Evolutionary conservation across 371 early-diverging fungal species (phyloP), one percentile per base, ranked within the genome.

Genomic region (Rhizopus sp.): DNA sequence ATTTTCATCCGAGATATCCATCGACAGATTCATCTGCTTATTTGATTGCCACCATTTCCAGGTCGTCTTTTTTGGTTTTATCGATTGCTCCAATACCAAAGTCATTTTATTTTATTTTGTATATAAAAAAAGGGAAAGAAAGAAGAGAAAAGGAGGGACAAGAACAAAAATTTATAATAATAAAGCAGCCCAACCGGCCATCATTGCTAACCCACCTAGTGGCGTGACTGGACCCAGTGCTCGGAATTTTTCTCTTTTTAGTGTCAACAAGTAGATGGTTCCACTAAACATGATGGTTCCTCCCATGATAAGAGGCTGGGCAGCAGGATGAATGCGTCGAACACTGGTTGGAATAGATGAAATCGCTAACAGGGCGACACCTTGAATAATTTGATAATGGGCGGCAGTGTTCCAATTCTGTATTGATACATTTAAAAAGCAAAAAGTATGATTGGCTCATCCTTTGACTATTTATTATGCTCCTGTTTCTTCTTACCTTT

Each of bases 211-310:
- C 12, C 93, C 93, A 39, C 93, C 93, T 12, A 93, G 64, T 9
- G 93, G 93, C 0, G 93, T 91, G 1, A 87, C 69, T 0, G 89
- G 89, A 0, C 89, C 91, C 13, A 93, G 54, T n/a, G 65, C 64
- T 46, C 73, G 62, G 57, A 73, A 77, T 15, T 38, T 55, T 0
- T 77, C 68, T 5, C 74, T 68, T 16, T 81, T 67, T 10, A 87
- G 62, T 7, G 80, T 77, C 35, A 87, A 63, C 1, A 75, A 52
- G 51, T 89, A 88, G 23, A 89, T 87, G 10, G 82, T 70, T 6
- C 88, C 89, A 42, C 82, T 88, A 61, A 92, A 92, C 63, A 85
- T 67, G 8, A 73, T 37, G 0, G 87, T 85, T 5, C 92, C 92
- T 7, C 77, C 63, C 15, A 83, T 60, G 33, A 89, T 81, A 62